Base-by-base conservation (phyloP, 2,329 filamentous ascomycete species). In the Exophiala oligosperma region DNA sequence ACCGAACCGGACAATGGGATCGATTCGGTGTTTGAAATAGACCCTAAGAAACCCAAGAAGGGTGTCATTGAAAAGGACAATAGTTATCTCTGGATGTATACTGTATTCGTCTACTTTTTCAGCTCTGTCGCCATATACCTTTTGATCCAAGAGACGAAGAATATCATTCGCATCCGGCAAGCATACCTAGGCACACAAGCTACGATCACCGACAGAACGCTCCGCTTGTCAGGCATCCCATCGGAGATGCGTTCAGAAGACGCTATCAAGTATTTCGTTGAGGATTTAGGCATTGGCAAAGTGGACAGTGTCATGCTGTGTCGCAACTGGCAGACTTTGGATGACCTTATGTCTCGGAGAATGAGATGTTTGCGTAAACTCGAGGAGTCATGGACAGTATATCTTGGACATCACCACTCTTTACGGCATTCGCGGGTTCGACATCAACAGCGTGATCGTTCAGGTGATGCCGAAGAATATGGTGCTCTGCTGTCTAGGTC, bases 21-120 rank as follows among this genome's bases (percentile, higher is more conserved):
- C 47, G 5, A 35, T 11, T 32, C 46, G 24, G 29, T 58, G 1
- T 64, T 70, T 17, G 71, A 72, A 51, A 70, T 72, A 38, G 67
- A 67, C 4, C 68, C 73, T 26, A 68, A 64, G 28, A 62, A 63
- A 24, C 57, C 52, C 28, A 60, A 51, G 52, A 62, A 63, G 21
- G 64, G 66, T 21, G 67, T 70, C 41, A 59, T 67, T 14, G 69
- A 73, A 56, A 71, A 73, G 29, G 70, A 74, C 49, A 57, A 68
- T 11, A 68, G 79, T 57, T 96, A 92, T 67, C 77, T 97, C 1
- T 97, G 93, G 92, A 90, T 93, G 68, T 97, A 97, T 69, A 84
- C 96, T 12, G 80, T 90, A n/a, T 99, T 99, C 68, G 90, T 92
- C 1, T 99, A 97, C 76, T 81, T 97, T 51, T 99, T 97, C 73